These are phyloP conservation scores for Aspergillus baeticus DNA, from an alignment of 495 filamentous ascomycete genomes.

Conservation along the genomic window DNA sequence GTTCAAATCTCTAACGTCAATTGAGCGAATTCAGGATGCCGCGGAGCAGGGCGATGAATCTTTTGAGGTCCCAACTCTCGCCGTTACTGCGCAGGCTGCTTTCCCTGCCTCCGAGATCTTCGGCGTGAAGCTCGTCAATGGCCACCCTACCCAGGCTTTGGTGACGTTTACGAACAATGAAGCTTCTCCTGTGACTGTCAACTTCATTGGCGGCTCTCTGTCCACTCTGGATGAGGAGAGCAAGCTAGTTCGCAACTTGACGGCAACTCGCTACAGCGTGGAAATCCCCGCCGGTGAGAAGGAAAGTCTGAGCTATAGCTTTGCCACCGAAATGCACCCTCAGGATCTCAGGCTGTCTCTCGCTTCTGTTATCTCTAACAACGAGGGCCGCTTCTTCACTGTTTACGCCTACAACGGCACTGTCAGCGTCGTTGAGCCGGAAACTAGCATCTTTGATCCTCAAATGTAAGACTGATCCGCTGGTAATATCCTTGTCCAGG, in stretches of 20 bases:
- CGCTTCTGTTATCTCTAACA: constrained; percentile 67
- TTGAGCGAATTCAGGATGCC: constrained; percentile 29
- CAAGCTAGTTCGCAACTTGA: constrained; percentile 78
- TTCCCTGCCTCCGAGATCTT: constrained; percentile 92
- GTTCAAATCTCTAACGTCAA: constrained; percentile 28
- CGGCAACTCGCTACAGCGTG: constrained; percentile 67
- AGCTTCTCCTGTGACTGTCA: constrained; percentile 67
- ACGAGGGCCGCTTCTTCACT: constrained; percentile 66
- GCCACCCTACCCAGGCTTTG: constrained; percentile 78
- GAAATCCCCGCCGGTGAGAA: constrained; percentile 76
- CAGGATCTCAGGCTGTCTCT: constrained; percentile 82
- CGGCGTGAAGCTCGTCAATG: constrained; percentile 94
- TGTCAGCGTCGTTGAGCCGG: constrained; percentile 87
- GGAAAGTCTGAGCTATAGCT: constrained; percentile 74
- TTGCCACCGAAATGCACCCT: constrained; percentile 89
- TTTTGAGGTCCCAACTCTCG: constrained; percentile 56
- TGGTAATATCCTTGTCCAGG: neutral
- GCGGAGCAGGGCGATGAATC: constrained; percentile 48
- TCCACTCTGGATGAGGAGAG: constrained; percentile 57
- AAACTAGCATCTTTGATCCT: constrained; percentile 90
- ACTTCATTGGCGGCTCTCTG: constrained; percentile 76
- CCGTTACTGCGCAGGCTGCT: constrained; percentile 69
- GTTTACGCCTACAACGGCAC: constrained; percentile 82
- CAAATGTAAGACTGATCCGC: constrained; percentile 68
- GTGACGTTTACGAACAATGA: constrained; percentile 85